Evolutionary conservation across 805 yeast species (phyloP).

Genomic region (Pachysolen tannophilus): DNA sequence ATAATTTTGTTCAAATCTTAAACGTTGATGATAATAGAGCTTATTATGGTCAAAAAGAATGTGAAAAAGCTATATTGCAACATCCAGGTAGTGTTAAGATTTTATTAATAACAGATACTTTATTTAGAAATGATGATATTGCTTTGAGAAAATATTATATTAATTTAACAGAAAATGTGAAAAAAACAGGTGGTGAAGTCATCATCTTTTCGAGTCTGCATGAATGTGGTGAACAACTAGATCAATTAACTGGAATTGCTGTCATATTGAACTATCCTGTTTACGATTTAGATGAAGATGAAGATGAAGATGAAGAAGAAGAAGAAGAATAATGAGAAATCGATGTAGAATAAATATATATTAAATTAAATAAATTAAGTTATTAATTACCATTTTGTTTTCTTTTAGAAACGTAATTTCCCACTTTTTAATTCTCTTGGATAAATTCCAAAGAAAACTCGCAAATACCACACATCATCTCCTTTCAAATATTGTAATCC

Average conservation of each 20-base stretch:
- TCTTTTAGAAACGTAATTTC: neutral
- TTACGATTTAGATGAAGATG: slow-evolving; percentile 67
- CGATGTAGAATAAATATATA: neutral
- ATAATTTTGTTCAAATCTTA: slow-evolving; percentile 65
- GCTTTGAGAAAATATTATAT: slow-evolving; percentile 61
- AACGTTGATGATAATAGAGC: slow-evolving; percentile 80
- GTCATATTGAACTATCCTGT: slow-evolving; percentile 78
- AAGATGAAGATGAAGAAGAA: slow-evolving; percentile 31
- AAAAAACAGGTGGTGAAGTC: slow-evolving; percentile 67
- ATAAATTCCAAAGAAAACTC: slow-evolving; percentile 18
- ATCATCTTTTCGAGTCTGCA: slow-evolving; percentile 77
- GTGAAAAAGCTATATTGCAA: slow-evolving; percentile 58
- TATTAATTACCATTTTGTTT: neutral
- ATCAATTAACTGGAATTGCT: slow-evolving; percentile 87
- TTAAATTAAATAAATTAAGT: neutral
- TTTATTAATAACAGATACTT: slow-evolving; percentile 69
- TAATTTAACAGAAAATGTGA: slow-evolving; percentile 58
- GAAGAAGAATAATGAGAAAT: neutral
- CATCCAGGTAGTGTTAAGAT: slow-evolving; percentile 62
- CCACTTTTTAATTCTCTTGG: neutral
- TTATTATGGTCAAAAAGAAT: slow-evolving; percentile 88
- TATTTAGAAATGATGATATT: slow-evolving; percentile 73
- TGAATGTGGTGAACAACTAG: slow-evolving; percentile 82
- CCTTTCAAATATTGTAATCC: slow-evolving; percentile 47
- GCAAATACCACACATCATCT: slow-evolving; percentile 59